Evolutionary conservation across 2,329 filamentous ascomycete species (phyloP), one percentile per base, ranked within the genome.

Genomic region (Verticillium nubilum): DNA sequence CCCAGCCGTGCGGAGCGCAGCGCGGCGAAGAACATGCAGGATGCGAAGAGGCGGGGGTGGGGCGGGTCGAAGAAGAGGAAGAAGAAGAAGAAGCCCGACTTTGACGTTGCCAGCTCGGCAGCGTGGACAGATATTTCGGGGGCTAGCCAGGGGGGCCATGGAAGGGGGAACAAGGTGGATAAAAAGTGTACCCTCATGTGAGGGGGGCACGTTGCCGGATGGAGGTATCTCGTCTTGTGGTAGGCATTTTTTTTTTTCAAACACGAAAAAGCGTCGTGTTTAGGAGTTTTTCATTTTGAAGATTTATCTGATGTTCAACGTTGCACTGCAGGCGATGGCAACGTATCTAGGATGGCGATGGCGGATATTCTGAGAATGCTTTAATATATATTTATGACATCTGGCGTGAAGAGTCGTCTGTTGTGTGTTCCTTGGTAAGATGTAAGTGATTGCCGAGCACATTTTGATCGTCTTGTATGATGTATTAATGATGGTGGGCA

Each of bases 1-100:
- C 76, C 76, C 37, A 86, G 83, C 65, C 78, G 85, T 47, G 84
- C 84, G 1, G 82, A 84, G 67, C 76, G 83, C 28, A 85, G 84
- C 59, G 85, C 85, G 5, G 79, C 83, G 10, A 86, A 83, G 71
- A 88, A 87, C 64, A 83, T 87, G 28, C 77, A 80, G 19, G 84
- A 87, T 62, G 85, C 85, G 1, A 84, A 80, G 72, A 79, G 77
- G 65, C 78, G 76, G 31, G 84, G 85, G 0, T 87, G 85, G 84
- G 77, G 70, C 37, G 72, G 75, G 60, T 72, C 74, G 33, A 69
- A 68, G 54, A 73, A 75, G 64, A 73, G 73, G 56, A 76, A 72
- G 62, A 74, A 72, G 65, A 73, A 73, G 58, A 69, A 69, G 56
- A 62, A 62, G 60, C 54, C 62, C 3, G 71, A 77, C 58, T 64